Evolutionary conservation across 345 rosid species (phyloP), one percentile per base, ranked within the genome.

Genomic region (Rhodomyrtus tomentosa): DNA sequence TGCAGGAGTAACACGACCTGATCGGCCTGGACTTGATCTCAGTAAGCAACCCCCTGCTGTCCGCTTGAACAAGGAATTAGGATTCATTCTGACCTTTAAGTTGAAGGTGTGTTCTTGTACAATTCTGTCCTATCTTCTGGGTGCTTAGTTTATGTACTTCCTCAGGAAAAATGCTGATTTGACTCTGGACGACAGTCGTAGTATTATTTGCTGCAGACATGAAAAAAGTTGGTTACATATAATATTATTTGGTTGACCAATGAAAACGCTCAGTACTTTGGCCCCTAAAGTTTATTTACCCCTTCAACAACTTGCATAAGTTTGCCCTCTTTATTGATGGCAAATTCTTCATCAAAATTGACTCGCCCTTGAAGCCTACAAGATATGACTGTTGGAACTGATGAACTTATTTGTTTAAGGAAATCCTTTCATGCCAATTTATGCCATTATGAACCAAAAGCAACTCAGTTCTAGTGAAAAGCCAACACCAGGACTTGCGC

Each of bases 41-140:
- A 93, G 93, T 87, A 95, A 89, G 89, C 98, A 96, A 84, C 99
- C 98, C 86, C 99, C 98, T 52, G 99, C 99, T 58, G 99, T 95
- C 59, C 92, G 99, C 86, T 91, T 95, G 92, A 95, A 97, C 93
- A 97, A 95, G 91, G 99, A 97, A 85, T 88, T 97, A 86, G 98
- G 85, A 85, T 96, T 91, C 86, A 90, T 96, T 84, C 95, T 96
- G 79, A 95, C 98, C 54, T 95, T 90, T 87, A 96, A 95, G 93
- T 88, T 96, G 90, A 96, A 95, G 95, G 99, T 96, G 87, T 16
- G 82, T 55, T 84, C 40, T 68, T 32, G 24, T 32, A 18, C 45
- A 36, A 68, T 68, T 29, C 24, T 36, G 8, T 68, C 45, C 76
- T 68, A 68, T 68, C 4, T 68, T 68, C 6, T 32, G 11, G 45